Evolutionary conservation across 805 yeast genomes (phyloP).

Genomic region (Candida incommunis): DNA sequence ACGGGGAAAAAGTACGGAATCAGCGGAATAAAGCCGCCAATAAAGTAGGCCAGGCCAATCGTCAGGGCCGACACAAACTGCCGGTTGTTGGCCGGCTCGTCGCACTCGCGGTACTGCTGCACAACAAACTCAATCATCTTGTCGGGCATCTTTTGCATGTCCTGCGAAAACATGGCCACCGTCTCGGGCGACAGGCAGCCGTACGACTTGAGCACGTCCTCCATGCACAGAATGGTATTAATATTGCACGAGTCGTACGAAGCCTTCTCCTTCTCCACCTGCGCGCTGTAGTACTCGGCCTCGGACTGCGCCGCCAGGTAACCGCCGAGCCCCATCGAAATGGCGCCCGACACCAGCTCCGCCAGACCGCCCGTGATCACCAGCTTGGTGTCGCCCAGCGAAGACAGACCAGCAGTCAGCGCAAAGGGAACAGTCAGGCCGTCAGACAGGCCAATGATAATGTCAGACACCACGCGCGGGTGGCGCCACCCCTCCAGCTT

Average conservation of each 20-base stretch:
- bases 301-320: constrained; percentile 89
- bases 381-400: constrained; percentile 75
- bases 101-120: constrained; percentile 81
- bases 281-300: constrained; percentile 20
- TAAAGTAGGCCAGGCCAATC: constrained; percentile 75
- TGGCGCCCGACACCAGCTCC: constrained; percentile 91
- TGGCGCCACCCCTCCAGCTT: not conserved
- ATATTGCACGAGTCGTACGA: constrained; percentile 5
- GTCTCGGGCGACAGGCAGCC: constrained; percentile 29
- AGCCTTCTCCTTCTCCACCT: constrained; percentile 16
- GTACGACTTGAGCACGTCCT: not conserved
- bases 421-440: constrained; percentile 99
- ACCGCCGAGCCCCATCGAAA: constrained; percentile 97
- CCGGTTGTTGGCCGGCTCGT: constrained; percentile 89
- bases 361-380: constrained; percentile 98
- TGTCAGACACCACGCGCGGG: constrained; percentile 88
- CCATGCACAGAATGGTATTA: not conserved
- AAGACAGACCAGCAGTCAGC: constrained; percentile 86
- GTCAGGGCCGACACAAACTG: constrained; percentile 80
- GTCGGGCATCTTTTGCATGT: constrained; percentile 65
- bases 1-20: constrained; percentile 77
- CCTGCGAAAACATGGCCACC: constrained; percentile 56
- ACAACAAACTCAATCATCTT: constrained; percentile 76
- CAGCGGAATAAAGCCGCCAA: constrained; percentile 87
- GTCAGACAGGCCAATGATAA: constrained; percentile 86